Evolutionary conservation across 805 yeast genomes (phyloP).

Genomic region (Saturnispora sekii): DNA sequence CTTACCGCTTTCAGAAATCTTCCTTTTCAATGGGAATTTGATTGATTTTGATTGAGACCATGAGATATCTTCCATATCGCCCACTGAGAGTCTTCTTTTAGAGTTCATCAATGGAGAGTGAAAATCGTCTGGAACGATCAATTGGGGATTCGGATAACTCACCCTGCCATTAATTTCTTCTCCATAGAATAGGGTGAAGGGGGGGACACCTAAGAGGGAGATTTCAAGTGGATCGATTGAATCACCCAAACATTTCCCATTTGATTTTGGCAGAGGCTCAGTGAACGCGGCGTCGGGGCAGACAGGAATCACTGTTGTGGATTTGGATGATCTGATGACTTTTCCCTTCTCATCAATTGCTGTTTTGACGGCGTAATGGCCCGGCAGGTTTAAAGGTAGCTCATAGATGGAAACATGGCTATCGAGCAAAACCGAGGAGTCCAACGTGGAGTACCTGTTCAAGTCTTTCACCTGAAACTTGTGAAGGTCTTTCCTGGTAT

Average conservation of each 20-base stretch:
- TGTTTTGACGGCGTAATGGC: slow-evolving; percentile 60
- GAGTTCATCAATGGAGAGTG: slow-evolving; percentile 36
- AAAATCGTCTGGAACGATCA: slow-evolving; percentile 36
- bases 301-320: slow-evolving; percentile 54
- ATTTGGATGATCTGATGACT: slow-evolving; percentile 47
- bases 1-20: slow-evolving; percentile 34
- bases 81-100: slow-evolving; percentile 17
- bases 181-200: slow-evolving; percentile 49
- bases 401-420: slow-evolving; percentile 48
- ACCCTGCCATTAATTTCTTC: slow-evolving; percentile 32
- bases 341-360: slow-evolving; percentile 54
- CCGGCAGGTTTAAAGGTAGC: slow-evolving; percentile 59
- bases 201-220: slow-evolving; percentile 66
- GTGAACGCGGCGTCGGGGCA: slow-evolving; percentile 68
- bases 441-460: slow-evolving; percentile 13
- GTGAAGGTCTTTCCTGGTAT: slow-evolving; percentile 46
- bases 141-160: slow-evolving; percentile 21
- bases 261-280: slow-evolving; percentile 1
- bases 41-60: slow-evolving; percentile 27
- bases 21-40: slow-evolving; percentile 20
- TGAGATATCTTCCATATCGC: slow-evolving; percentile 30
- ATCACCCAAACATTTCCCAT: slow-evolving; percentile 54
- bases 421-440: slow-evolving; percentile 16
- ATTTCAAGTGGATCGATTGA: slow-evolving; percentile 30
- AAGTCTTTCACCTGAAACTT: slow-evolving; percentile 23